phyloP scores from a whole-genome alignment of 192 early-diverging fungal species.

The Coemansia asiatica region DNA sequence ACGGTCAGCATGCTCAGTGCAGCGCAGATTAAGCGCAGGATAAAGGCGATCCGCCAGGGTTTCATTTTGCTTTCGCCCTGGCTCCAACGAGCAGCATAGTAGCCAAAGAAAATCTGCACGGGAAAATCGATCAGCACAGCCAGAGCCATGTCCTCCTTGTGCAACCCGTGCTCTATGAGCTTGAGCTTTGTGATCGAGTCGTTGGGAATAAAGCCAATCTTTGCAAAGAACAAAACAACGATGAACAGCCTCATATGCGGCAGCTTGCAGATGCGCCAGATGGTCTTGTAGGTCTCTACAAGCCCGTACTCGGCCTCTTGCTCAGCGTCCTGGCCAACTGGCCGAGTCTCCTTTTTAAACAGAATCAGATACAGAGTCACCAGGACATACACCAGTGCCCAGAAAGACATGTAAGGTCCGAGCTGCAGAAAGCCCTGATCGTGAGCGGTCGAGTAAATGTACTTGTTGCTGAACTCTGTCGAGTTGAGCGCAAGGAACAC shows the following conservation, averaged over 20 bases:
- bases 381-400: conserved; percentile 86
- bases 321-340: conserved; percentile 2
- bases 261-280: conserved; percentile 83
- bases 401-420: conserved; percentile 87
- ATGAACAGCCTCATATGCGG: conserved; percentile 86
- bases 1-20: conserved; percentile 84
- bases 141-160: conserved; percentile 92
- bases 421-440: conserved; percentile 76
- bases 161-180: conserved; percentile 90
- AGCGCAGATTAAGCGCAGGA: conserved; percentile 78
- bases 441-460: conserved; percentile 65
- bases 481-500: conserved; percentile 97
- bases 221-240: conserved; percentile 75
- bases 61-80: conserved; percentile 77
- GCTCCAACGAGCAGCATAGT: conserved; percentile 96
- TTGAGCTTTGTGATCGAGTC: conserved; percentile 94
- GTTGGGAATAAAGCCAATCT: conserved; percentile 95
- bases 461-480: conserved; percentile 92
- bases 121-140: conserved; percentile 95
- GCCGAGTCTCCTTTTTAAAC: conserved; percentile 66
- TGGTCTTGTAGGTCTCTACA: conserved; percentile 80
- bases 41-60: conserved; percentile 93
- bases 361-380: conserved; percentile 83
- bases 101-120: conserved; percentile 94
- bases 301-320: conserved; percentile 66